phyloP scores from a whole-genome alignment of 1,284 basidiomycete species.

The Coriolopsis trogii region DNA sequence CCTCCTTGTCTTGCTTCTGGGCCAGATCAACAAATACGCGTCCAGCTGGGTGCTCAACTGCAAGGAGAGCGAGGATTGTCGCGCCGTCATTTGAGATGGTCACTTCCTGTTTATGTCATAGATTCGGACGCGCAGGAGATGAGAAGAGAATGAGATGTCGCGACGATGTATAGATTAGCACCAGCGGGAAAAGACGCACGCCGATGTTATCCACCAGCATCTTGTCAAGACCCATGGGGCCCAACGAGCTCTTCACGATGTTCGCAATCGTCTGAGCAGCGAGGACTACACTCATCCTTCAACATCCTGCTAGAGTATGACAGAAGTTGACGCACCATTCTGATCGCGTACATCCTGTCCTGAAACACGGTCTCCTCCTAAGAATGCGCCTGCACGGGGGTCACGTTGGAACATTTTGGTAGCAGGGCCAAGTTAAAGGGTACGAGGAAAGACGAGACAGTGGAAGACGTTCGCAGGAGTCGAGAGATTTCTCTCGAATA shows the following conservation, averaged over 20 bases:
- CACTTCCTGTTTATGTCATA: conserved; percentile 87
- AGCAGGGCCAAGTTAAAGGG: neutral
- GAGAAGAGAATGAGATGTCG: neutral
- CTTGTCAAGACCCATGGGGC: conserved; percentile 94
- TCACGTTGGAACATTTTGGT: conserved; percentile 80
- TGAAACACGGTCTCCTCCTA: conserved; percentile 92
- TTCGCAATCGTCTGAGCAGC: conserved; percentile 98
- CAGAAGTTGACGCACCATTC: conserved; percentile 71
- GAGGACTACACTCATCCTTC: conserved; percentile 60
- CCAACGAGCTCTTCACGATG: conserved; percentile 95
- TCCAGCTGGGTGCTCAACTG: conserved; percentile 94
- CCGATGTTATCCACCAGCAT: conserved; percentile 99
- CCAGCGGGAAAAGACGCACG: conserved; percentile 51
- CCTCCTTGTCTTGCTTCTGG: conserved; percentile 99
- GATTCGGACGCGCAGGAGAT: neutral
- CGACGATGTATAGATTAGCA: no score
- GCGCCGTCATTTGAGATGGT: conserved; percentile 99
- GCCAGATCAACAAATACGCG: conserved; percentile 98
- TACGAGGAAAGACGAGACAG: neutral
- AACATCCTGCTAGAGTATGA: neutral
- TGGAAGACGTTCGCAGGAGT: neutral
- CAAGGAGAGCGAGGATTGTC: conserved; percentile 91
- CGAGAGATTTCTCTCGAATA: conserved; percentile 18
- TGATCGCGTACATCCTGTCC: conserved; percentile 97
- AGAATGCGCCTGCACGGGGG: conserved; percentile 85